Base-by-base conservation (phyloP, 2,329 filamentous ascomycete genomes). In the Phyllosticta ampelicida region DNA sequence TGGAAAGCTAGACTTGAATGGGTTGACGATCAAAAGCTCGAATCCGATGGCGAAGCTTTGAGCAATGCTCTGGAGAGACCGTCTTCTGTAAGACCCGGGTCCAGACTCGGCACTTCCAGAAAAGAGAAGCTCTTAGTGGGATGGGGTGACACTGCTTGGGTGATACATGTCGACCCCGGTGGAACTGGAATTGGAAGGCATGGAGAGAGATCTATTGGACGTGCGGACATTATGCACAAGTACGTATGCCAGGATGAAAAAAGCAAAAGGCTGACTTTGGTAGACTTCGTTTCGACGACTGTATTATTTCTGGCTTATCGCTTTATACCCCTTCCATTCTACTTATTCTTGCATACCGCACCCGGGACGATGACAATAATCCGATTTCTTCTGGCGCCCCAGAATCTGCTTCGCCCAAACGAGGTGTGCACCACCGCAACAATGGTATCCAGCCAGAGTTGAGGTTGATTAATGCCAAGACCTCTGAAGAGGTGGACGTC, bases 81-180 rank as follows among this genome's bases (percentile, higher is more conserved):
- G 51, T 74, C 55, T 73, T 68, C 48, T 78, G 73, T 53, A 75
- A 75, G 62, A 61, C 62, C 58, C 55, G 62, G 21, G 73, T 74
- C 60, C 74, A 66, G 28, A 48, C 66, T 63, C 44, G 70, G 68
- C 57, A 71, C 69, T 60, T 66, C 68, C 54, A 71, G 70, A 58
- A 62, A 73, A 1, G 92, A 97, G 71, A 88, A 92, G 65, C 77
- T 97, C 19, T 76, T 99, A 8, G 87, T 99, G 21, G 94, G 94
- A 9, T 99, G 95, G 94, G 94, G 94, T 61, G 87, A 91, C 60
- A 95, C 89, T 1, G 89, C 96, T 57, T 99, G 94, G 94, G 86
- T 99, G 55, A 86, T 99, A 57, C 87, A 96, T 70, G 86, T 99
- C 18, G 87, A 91, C 68, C 85, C 89, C 5, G 87, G 87, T 13